Base-by-base conservation (phyloP, 345 rosid genomes). In the Anacardium occidentale region DNA sequence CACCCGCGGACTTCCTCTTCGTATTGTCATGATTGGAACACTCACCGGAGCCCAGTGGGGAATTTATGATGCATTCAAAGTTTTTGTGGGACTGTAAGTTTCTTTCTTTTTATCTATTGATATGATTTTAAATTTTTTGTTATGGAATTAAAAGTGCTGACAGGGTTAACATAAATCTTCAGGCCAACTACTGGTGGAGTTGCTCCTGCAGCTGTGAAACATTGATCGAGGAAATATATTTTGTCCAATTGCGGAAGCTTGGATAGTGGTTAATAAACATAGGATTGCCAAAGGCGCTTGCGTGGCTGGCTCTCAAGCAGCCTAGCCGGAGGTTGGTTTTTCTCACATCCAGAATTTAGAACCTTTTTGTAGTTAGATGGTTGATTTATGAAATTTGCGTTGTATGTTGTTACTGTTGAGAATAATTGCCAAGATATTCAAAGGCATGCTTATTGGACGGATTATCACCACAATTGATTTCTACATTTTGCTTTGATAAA, bases 41-140 rank as follows among this genome's bases (percentile, higher is more conserved):
- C 91, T 95, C 66, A 95, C 98, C 0, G 98, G 96, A 68, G 98
- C 99, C 12, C 99, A 96, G 54, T 96, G 99, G 99, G 97, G 90
- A 40, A 74, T 96, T 69, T 96, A 96, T 69, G 99, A 96, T 80
- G 93, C 98, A 56, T 91, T 96, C 87, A 96, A 96, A 85, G 98
- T 96, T 22, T 91, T 86, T 51, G 98, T 96, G 71, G 99, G 99
- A 84, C 85, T 96, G 98, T 95, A 82, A 91, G 98, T 85, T 68
- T 61, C 74, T 62, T 71, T 14, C 4, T 10, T n/a, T 24, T 53
- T 48, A 48, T 64, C 32, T n/a, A 18, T 50, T 76, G 1, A n/a
- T n/a, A n/a, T n/a, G n/a, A n/a, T n/a, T n/a, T n/a, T n/a, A n/a
- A n/a, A n/a, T n/a, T 53, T 42, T 52, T 64, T 32, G 32, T 29